Evolutionary conservation across 805 yeast genomes (phyloP).

Genomic region (Lachancea mirantina): DNA sequence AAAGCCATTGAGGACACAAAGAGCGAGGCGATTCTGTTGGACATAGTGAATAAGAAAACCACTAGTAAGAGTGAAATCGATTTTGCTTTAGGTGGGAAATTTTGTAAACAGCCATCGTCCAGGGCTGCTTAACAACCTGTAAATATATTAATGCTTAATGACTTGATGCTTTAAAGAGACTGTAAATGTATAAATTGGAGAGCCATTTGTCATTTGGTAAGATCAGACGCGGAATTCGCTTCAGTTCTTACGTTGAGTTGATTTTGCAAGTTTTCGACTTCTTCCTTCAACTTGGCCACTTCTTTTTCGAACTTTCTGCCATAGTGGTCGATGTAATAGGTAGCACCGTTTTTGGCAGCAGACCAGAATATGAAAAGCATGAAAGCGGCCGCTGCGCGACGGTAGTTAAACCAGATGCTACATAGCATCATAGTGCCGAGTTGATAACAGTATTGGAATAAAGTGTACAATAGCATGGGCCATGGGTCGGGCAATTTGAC

Average conservation of each 20-base stretch:
- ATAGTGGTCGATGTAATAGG: constrained; percentile 85
- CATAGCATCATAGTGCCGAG: constrained; percentile 79
- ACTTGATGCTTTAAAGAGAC: constrained; percentile 1
- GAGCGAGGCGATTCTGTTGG: constrained; percentile 27
- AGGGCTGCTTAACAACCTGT: constrained; percentile 4
- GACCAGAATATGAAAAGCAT: constrained; percentile 64
- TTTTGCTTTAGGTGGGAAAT: no score
- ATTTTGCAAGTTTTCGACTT: constrained; percentile 57
- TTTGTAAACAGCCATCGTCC: background rate
- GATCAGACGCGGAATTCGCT: background rate
- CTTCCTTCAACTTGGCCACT: constrained; percentile 60
- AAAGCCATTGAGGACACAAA: constrained; percentile 38
- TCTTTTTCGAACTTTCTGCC: constrained; percentile 88
- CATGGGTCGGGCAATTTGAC: constrained; percentile 81
- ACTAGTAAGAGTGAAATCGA: no score
- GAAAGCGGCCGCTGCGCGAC: constrained; percentile 59
- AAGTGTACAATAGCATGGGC: constrained; percentile 81
- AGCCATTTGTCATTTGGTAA: background rate
- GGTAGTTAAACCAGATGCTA: constrained; percentile 77
- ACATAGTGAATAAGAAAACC: constrained; percentile 29
- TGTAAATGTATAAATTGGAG: background rate
- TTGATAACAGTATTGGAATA: constrained; percentile 84
- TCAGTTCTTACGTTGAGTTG: constrained; percentile 14
- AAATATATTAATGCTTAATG: constrained; percentile 6
- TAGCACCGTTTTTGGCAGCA: constrained; percentile 91